Percentiles rank a stretch among this genome's conserved stretches.
phyloP scores from a whole-genome alignment of 805 yeast species.

The Blastobotrys muscicola region DNA sequence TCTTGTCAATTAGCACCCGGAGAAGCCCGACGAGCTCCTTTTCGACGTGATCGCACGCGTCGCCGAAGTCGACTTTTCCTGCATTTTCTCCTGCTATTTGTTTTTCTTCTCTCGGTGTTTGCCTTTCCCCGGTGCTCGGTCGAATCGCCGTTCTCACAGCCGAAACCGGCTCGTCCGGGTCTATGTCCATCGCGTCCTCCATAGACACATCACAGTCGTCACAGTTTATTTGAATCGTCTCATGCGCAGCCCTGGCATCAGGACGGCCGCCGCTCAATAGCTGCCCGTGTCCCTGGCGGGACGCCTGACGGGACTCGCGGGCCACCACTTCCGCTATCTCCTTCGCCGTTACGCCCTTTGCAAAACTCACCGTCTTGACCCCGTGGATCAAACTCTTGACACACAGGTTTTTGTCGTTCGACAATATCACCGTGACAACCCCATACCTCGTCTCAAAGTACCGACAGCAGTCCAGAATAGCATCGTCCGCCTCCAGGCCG shows the following conservation, averaged over 20 bases:
- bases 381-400: slow-evolving; percentile 62
- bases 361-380: slow-evolving; percentile 42
- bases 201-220: not conserved
- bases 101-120: not conserved
- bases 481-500: slow-evolving; percentile 53
- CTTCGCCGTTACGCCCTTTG: slow-evolving; percentile 38
- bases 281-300: not conserved
- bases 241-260: no score
- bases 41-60: slow-evolving; percentile 17
- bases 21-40: slow-evolving; percentile 16
- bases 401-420: slow-evolving; percentile 81
- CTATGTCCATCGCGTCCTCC: slow-evolving; percentile 9
- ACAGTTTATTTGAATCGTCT: not conserved
- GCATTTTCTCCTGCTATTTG: not conserved
- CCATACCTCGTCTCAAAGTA: slow-evolving; percentile 39
- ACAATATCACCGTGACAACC: slow-evolving; percentile 43
- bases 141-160: not conserved
- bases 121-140: not conserved
- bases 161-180: not conserved
- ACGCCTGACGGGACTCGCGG: slow-evolving; percentile 21
- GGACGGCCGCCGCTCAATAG: no score
- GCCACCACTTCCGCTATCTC: slow-evolving; percentile 35
- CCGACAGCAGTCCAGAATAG: slow-evolving; percentile 77
- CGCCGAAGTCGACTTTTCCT: not conserved
- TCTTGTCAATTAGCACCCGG: slow-evolving; percentile 39